Evolutionary conservation across 2,329 filamentous ascomycete genomes (phyloP), one percentile per base, ranked within the genome.

Genomic region (Venturia pyrina): DNA sequence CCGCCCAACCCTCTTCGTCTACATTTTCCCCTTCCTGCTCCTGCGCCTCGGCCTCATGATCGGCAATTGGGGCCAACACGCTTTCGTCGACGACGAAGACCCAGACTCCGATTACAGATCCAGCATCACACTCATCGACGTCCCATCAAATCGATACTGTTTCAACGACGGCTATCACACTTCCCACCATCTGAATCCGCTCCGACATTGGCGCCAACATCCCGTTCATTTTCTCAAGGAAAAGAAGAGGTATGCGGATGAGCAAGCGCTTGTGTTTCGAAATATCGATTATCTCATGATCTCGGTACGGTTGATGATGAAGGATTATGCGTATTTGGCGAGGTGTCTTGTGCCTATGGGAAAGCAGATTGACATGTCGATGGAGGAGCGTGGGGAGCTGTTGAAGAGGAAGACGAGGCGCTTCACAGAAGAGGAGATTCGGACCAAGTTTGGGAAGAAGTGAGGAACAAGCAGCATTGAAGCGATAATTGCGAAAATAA

Each of bases 81-180:
- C 89, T 1, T 87, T 93, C 69, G 89, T 93, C 7, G 89, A 93
- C 70, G 84, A 87, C 24, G 78, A 85, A 15, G 87, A 91, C 69
- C 90, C 90, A 0, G 84, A 90, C 71, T 92, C 89, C 0, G 89
- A 93, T 72, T 93, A 87, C 71, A 82, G 89, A 44, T 91, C 88
- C 0, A 92, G 89, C 74, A 89, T 93, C 69, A 93, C 90, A 0
- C 73, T 93, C 32, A 87, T 93, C 65, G 90, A 93, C 71, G 89
- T 93, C 7, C 81, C 87, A 7, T 90, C 87, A 76, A 93, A 93
- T 75, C 87, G 90, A 44, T 88, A 88, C 75, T 93, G 88, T 78
- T 92, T 88, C 82, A 92, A 93, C 70, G 89, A 92, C 71, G 89
- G 89, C 69, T 92, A 91, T 75, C 89, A 92, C 76, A 92, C 89